Evolutionary conservation across 2,329 filamentous ascomycete species (phyloP).

Genomic region (Penicillium verrucosum): DNA sequence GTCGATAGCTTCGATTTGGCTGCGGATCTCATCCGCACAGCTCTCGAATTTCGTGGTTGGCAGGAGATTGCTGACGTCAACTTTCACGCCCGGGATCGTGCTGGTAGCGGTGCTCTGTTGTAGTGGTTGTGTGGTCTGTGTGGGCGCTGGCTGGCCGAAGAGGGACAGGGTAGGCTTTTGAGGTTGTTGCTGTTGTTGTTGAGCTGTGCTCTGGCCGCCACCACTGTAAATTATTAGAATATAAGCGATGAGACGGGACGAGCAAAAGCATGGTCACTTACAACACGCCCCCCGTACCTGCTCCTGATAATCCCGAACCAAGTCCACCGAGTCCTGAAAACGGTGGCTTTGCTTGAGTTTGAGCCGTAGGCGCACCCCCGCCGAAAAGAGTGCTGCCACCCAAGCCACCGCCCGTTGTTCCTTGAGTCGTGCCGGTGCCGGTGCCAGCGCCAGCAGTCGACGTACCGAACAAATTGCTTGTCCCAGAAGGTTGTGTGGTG

Average conservation of each 20-base stretch:
- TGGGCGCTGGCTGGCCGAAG: slow-evolving; percentile 36
- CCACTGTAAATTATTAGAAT: slow-evolving; percentile 17
- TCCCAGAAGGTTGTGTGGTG: slow-evolving; percentile 30
- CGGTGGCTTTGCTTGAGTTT: slow-evolving; percentile 35
- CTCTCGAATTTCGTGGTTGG: slow-evolving; percentile 91
- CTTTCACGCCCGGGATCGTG: slow-evolving; percentile 66
- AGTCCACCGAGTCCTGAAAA: slow-evolving; percentile 20
- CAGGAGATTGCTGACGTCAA: slow-evolving; percentile 74
- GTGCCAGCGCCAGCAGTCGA: slow-evolving; percentile 13
- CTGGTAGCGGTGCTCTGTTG: slow-evolving; percentile 33
- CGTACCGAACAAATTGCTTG: slow-evolving; percentile 33
- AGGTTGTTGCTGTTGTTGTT: slow-evolving; percentile 34
- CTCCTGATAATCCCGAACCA: background rate
- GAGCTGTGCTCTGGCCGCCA: slow-evolving; percentile 24
- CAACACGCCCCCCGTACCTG: background rate
- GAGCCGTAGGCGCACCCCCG: slow-evolving; percentile 23
- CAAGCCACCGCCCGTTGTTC: slow-evolving; percentile 13
- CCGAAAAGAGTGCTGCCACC: background rate
- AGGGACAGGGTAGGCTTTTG: slow-evolving; percentile 47
- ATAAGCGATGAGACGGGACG: background rate
- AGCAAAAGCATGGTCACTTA: background rate
- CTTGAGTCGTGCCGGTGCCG: slow-evolving; percentile 9
- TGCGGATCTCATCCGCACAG: slow-evolving; percentile 76
- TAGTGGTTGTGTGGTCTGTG: slow-evolving; percentile 26
- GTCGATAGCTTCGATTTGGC: slow-evolving; percentile 74